phyloP scores from a whole-genome alignment of 148 eudicot species.

The Linanthus parryae region DNA sequence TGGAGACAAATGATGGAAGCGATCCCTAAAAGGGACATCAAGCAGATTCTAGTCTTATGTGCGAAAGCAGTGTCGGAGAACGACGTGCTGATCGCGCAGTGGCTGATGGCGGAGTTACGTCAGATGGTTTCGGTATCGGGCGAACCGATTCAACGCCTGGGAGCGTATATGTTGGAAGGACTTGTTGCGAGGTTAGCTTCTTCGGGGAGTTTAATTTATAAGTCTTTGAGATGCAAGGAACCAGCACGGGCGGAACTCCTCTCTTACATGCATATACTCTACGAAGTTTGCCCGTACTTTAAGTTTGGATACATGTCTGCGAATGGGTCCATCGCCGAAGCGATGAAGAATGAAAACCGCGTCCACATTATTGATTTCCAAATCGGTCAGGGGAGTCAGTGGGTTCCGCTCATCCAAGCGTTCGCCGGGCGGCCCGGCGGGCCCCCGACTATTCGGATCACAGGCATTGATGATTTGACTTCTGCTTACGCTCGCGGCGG shows the following conservation, averaged over 20 bases:
- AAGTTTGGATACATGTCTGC: conserved; percentile 59
- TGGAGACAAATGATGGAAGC: conserved; percentile 39
- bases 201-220: conserved; percentile 33
- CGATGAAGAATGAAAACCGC: conserved; percentile 38
- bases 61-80: conserved; percentile 32
- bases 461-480: conserved; percentile 31
- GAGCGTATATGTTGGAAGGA: conserved; percentile 41
- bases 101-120: conserved; percentile 34
- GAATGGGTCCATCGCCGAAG: conserved; percentile 50
- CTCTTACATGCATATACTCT: conserved; percentile 31
- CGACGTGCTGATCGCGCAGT: conserved; percentile 19
- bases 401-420: conserved; percentile 46
- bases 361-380: conserved; percentile 47
- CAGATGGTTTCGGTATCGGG: conserved; percentile 43
- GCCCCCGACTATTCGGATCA: conserved; percentile 45
- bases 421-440: conserved; percentile 46
- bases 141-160: conserved; percentile 40
- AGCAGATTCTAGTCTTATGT: conserved; percentile 27
- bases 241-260: conserved; percentile 34
- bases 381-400: conserved; percentile 43
- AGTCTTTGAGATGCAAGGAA: conserved; percentile 25
- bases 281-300: conserved; percentile 48
- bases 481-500: conserved; percentile 45
- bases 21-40: conserved; percentile 25
- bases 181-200: conserved; percentile 29